These are phyloP conservation scores for Fusarium nygamai DNA, from an alignment of 2,329 filamentous ascomycete genomes.

Conservation along the genomic window DNA sequence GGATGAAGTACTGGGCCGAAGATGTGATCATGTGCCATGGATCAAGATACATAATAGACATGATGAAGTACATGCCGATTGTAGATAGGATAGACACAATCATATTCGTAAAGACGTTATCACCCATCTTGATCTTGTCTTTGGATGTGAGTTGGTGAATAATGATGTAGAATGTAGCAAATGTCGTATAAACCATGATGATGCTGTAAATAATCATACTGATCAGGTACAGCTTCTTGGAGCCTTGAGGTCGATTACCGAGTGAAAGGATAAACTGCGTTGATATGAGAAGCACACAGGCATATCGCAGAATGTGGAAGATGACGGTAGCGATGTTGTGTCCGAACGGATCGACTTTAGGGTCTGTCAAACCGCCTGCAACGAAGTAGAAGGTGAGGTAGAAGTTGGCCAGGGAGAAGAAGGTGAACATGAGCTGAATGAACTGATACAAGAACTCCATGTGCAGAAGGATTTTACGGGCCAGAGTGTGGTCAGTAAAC, in stretches of 20 bases:
- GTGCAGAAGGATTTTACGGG: constrained; percentile 90
- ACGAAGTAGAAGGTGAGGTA: constrained; percentile 99
- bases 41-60: constrained; percentile 95
- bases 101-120: constrained; percentile 94
- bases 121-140: constrained; percentile 69
- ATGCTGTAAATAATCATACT: constrained; percentile 91
- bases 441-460: constrained; percentile 97
- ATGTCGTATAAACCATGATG: constrained; percentile 96
- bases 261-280: constrained; percentile 97
- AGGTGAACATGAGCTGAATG: constrained; percentile 92
- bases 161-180: constrained; percentile 89
- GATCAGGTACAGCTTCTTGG: constrained; percentile 86
- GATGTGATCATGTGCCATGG: constrained; percentile 99
- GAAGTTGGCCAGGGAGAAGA: constrained; percentile 98
- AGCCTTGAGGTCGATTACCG: constrained; percentile 94
- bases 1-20: constrained; percentile 88
- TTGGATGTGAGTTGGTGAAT: constrained; percentile 74
- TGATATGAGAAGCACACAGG: constrained; percentile 85
- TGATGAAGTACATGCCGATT: constrained; percentile 92
- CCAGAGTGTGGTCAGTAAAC: constrained; percentile 88
- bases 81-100: constrained; percentile 91
- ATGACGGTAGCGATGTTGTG: constrained; percentile 85
- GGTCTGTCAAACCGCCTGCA: constrained; percentile 86
- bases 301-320: constrained; percentile 87
- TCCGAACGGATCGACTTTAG: constrained; percentile 87